Base-by-base conservation (phyloP, 257 asterid genomes). In the Forsythia suspensa region DNA sequence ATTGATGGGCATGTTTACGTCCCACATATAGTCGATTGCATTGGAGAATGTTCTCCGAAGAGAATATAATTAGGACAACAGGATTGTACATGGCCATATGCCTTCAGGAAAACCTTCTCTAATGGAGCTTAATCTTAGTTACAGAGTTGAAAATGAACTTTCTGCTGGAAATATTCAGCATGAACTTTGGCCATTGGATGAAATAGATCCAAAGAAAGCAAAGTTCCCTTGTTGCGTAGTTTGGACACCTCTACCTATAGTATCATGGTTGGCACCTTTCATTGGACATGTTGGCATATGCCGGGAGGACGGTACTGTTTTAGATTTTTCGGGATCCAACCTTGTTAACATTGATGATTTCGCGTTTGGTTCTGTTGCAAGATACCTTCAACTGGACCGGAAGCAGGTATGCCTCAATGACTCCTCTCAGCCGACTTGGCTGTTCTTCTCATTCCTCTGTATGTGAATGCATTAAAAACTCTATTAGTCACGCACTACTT, bases 251-350 rank as follows among this genome's bases (percentile, higher is more conserved):
- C 90, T 96, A 65, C 98, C 98, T 9, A 81, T 96, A 12, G 99
- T 96, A 42, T 96, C 99, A 21, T 96, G 99, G 99, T 84, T 94
- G 88, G 98, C 99, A 10, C 99, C 99, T 69, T 96, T 92, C 85
- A 88, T 94, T 7, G 98, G 99, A 20, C 98, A 96, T 82, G 93
- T 94, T 15, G 99, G 98, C 24, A 82, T 96, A 82, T 90, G 99
- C 87, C 83, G 75, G 80, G 98, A 94, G 84, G 97, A 94, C 1
- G 98, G 97, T 15, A 76, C 85, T 51, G 76, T 90, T 48, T 55
- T 96, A 63, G 97, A 91, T 88, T 96, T 96, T 81, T 81, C 97
- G 7, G 99, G 97, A 72, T 91, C 99, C 69, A 88, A 90, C 84
- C 88, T 91, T 40, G 78, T 96, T 66, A 92, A 78, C 78, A 79